A percentile compares a stretch with the other conserved stretches of the same genome.
Evolutionary conservation across 208 protist genomes (phyloP).

Genomic region (Wallacemonas rigidus): DNA sequence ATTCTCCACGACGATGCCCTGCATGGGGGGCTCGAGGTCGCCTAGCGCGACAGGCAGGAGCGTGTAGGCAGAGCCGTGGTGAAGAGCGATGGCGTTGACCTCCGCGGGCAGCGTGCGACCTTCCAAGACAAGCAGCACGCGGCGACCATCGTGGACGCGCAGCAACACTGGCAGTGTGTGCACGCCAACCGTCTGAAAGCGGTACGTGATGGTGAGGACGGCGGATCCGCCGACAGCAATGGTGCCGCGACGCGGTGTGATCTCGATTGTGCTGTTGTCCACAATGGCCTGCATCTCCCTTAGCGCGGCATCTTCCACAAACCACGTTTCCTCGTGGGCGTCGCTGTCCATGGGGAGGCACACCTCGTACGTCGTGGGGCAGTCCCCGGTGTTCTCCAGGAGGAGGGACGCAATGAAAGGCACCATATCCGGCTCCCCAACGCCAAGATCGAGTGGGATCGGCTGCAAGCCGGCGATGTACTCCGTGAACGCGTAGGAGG

Average conservation of each 20-base stretch:
- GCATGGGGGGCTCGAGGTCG: slow-evolving; percentile 84
- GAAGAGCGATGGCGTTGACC: slow-evolving; percentile 62
- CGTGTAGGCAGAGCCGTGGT: slow-evolving; percentile 53
- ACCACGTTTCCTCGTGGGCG: slow-evolving; percentile 83
- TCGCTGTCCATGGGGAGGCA: slow-evolving; percentile 89
- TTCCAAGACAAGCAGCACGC: slow-evolving; percentile 78
- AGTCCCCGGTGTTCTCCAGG: slow-evolving; percentile 81
- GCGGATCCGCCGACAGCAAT: slow-evolving; percentile 60
- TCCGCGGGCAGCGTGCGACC: slow-evolving; percentile 75
- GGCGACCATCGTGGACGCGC: slow-evolving; percentile 67
- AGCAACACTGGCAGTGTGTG: slow-evolving; percentile 87
- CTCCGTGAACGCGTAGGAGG: slow-evolving; percentile 75
- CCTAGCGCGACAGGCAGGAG: slow-evolving; percentile 89
- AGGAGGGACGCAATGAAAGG: slow-evolving; percentile 49
- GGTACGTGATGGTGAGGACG: slow-evolving; percentile 72
- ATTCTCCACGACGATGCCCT: slow-evolving; percentile 76
- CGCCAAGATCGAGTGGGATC: slow-evolving; percentile 80
- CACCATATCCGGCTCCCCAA: slow-evolving; percentile 36
- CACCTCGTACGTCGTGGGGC: slow-evolving; percentile 65
- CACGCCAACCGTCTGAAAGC: slow-evolving; percentile 51
- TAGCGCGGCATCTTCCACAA: slow-evolving; percentile 74
- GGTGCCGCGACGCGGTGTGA: slow-evolving; percentile 56
- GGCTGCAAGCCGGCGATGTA: slow-evolving; percentile 71
- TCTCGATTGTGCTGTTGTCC: slow-evolving; percentile 64
- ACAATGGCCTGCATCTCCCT: slow-evolving; percentile 73